Evolutionary conservation across 2,329 filamentous ascomycete species (phyloP).

Genomic region (Fusarium verticillioides): DNA sequence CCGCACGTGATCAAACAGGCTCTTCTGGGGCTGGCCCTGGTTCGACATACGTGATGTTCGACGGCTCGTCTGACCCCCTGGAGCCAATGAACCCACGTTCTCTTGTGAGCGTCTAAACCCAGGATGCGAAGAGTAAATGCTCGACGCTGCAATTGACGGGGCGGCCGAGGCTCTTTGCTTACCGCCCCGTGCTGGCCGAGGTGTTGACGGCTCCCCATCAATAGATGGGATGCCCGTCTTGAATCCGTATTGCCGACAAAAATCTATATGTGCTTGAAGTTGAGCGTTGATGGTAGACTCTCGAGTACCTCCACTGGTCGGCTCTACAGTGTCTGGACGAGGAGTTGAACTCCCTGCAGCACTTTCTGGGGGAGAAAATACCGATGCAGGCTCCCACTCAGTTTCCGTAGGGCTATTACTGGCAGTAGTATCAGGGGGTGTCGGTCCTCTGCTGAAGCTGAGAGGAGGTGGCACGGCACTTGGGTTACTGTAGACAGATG

Average conservation of each 20-base stretch:
- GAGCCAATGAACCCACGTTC: neutral
- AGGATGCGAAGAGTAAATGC: slow-evolving; percentile 34
- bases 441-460: neutral
- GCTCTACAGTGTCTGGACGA: neutral
- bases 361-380: slow-evolving; percentile 10
- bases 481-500: slow-evolving; percentile 6
- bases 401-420: neutral
- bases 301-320: neutral
- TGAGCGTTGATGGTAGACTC: slow-evolving; percentile 7
- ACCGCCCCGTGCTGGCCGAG: neutral
- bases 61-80: neutral
- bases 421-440: neutral
- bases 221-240: neutral
- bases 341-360: neutral
- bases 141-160: slow-evolving; percentile 18
- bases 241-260: slow-evolving; percentile 15
- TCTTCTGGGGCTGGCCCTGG: neutral
- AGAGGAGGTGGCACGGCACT: slow-evolving; percentile 20
- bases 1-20: slow-evolving; percentile 1
- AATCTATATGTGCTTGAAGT: slow-evolving; percentile 18
- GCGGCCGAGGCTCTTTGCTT: neutral
- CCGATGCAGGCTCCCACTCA: slow-evolving; percentile 24
- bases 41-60: neutral
- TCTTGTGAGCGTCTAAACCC: slow-evolving; percentile 26
- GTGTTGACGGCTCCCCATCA: neutral